Evolutionary conservation across 345 rosid genomes (phyloP).

Genomic region (Odontarrhena argentea): DNA sequence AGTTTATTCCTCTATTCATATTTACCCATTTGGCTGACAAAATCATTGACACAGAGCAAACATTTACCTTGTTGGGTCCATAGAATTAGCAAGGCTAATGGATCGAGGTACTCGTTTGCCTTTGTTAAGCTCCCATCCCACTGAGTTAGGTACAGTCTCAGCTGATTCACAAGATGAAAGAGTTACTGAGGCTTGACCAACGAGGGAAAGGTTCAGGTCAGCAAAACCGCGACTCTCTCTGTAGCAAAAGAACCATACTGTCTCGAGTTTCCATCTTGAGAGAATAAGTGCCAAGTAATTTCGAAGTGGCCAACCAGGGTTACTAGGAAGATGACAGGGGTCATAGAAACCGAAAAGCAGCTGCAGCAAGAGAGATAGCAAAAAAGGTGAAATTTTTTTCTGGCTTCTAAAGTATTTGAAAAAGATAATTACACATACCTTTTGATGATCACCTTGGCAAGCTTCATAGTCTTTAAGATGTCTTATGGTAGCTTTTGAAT

Average conservation of each 20-base stretch:
- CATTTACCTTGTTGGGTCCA: conserved; percentile 83
- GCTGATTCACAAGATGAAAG: conserved; percentile 65
- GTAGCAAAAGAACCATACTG: conserved; percentile 72
- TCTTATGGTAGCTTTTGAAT: conserved; percentile 58
- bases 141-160: conserved; percentile 60
- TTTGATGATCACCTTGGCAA: conserved; percentile 62
- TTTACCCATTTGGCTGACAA: conserved; percentile 4
- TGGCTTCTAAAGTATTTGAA: background rate
- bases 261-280: conserved; percentile 73
- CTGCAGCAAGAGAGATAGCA: conserved; percentile 46
- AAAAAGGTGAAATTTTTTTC: background rate
- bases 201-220: conserved; percentile 75
- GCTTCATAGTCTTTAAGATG: conserved; percentile 75
- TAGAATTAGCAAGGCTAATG: conserved; percentile 83
- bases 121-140: conserved; percentile 89
- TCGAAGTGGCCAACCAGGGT: conserved; percentile 99
- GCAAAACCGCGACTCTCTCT: conserved; percentile 92
- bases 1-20: conserved; percentile 25
- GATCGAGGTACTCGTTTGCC: conserved; percentile 61
- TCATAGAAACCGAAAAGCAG: conserved; percentile 86
- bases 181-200: conserved; percentile 69
- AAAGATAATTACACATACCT: conserved; percentile 53
- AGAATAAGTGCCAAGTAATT: conserved; percentile 78
- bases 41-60: conserved; percentile 17
- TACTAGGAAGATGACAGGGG: conserved; percentile 82